A percentile compares a stretch with the other conserved stretches of the same genome.
phyloP scores from a whole-genome alignment of 1,284 basidiomycete genomes.

The Boletus hoseneyae region DNA sequence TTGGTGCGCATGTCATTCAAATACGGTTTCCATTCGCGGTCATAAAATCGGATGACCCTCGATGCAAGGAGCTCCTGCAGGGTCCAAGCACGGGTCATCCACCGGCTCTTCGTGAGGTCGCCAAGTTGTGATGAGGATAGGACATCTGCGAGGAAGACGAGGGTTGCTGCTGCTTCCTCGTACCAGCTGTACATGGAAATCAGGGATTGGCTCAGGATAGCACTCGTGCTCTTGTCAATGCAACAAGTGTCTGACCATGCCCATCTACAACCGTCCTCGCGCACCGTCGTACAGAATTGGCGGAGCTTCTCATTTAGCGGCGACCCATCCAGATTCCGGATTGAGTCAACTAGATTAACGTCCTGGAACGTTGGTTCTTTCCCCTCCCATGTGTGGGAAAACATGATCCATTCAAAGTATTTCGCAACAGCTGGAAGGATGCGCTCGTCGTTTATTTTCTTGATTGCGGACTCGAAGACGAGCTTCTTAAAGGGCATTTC shows the following conservation, averaged over 20 bases:
- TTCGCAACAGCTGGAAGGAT: background rate
- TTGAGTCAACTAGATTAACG: constrained; percentile 1
- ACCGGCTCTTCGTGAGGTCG: constrained; percentile 9
- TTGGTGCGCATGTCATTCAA: constrained; percentile 3
- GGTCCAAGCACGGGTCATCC: constrained; percentile 20
- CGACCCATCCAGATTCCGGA: constrained; percentile 5
- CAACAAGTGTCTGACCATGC: background rate
- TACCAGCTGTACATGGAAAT: constrained; percentile 18
- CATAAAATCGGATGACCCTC: constrained; percentile 12
- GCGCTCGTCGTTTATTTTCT: background rate
- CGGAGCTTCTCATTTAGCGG: constrained; percentile 8
- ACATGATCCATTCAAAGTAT: constrained; percentile 18
- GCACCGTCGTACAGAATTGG: constrained; percentile 2
- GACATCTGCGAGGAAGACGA: constrained; percentile 7
- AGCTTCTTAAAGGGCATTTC: constrained; percentile 5
- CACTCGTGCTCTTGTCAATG: constrained; percentile 8
- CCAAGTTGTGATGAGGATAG: background rate
- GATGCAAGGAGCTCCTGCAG: constrained; percentile 16
- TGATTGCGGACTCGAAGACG: constrained; percentile 1
- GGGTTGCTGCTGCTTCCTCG: background rate
- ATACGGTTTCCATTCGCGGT: constrained; percentile 9
- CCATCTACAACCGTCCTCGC: background rate
- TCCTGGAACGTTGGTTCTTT: constrained; percentile 16
- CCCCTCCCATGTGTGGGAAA: constrained; percentile 20
- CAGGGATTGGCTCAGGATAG: constrained; percentile 4